Base-by-base conservation (phyloP, 352 stramenopile genomes). In the Phytophthora ohioensis region DNA sequence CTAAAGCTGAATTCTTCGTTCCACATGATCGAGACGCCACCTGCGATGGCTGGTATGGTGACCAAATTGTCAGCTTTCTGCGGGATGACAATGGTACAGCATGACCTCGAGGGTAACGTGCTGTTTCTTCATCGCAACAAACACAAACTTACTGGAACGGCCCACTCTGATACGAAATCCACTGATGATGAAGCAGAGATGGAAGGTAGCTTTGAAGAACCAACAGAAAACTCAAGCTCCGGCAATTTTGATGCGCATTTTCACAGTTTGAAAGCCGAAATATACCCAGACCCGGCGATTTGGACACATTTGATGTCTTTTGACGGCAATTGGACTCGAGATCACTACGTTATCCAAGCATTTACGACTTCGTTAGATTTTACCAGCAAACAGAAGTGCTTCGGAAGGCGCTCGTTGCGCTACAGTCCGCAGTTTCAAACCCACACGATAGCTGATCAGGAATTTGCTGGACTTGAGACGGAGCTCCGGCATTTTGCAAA, bases 231-330 rank as follows among this genome's bases (percentile, higher is more conserved):
- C 21, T 2, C 21, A 27, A 27, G 21, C 21, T 27, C 21, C 1
- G 21, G 21, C 15, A 49, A 10, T 38, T 45, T 27, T 5, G 34
- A 49, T 9, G 27, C 38, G n/a, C 12, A 45, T 30, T 67, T 70
- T 7, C 39, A 36, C 3, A 30, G 34, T 12, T 3, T 8, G 8
- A 8, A 10, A 13, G 9, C 9, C 4, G 51, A 57, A 38, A 36
- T 32, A 49, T 68, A 65, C 27, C 58, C 65, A 15, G 80, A 88
- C 41, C 81, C 81, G 11, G 64, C 69, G 11, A 80, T 92, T 38
- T 89, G 85, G 79, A 90, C 71, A 13, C 78, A 92, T 45, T 62
- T 93, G 58, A 34, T 89, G 58, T 80, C 84, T 15, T 85, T 93
- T 66, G 76, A 84, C 57, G 55, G 57, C 2, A 81, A 52, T 32